Percentiles rank a stretch among this genome's conserved stretches.
These are phyloP conservation scores for Tylopilus plumbeoviolaceoides DNA, from an alignment of 768 basidiomycete genomes.

Conservation along the genomic window DNA sequence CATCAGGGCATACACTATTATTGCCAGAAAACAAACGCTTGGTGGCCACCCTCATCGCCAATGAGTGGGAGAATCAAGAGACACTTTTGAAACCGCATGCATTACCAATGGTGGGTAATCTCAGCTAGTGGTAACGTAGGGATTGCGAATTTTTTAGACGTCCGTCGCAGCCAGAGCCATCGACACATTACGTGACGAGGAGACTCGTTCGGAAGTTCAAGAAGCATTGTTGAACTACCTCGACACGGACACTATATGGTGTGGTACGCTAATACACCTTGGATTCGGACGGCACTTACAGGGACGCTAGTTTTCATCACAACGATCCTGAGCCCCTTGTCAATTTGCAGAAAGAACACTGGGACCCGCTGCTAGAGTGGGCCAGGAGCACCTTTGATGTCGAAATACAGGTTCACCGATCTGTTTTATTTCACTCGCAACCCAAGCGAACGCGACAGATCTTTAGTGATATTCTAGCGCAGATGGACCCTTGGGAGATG, in stretches of 20 bases:
- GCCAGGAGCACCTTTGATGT: slow-evolving; percentile 60
- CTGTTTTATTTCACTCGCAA: slow-evolving; percentile 69
- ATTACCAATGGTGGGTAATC: slow-evolving; percentile 71
- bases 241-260: slow-evolving; percentile 96
- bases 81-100: slow-evolving; percentile 84
- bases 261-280: slow-evolving; percentile 46
- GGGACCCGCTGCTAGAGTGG: slow-evolving; percentile 88
- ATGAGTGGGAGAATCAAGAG: slow-evolving; percentile 96
- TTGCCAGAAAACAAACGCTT: slow-evolving; percentile 68
- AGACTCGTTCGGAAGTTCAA: slow-evolving; percentile 57
- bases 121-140: neutral
- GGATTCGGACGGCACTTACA: slow-evolving; percentile 1
- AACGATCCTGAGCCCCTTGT: slow-evolving; percentile 73
- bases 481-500: slow-evolving; percentile 80
- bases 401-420: slow-evolving; percentile 64
- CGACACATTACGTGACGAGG: slow-evolving; percentile 63
- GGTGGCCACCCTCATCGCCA: slow-evolving; percentile 80
- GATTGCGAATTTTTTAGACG: slow-evolving; percentile 51
- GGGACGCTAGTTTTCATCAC: slow-evolving; percentile 66
- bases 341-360: slow-evolving; percentile 73
- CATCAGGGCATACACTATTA: slow-evolving; percentile 69
- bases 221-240: slow-evolving; percentile 75
- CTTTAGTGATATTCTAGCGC: slow-evolving; percentile 52
- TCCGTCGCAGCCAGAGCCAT: slow-evolving; percentile 87
- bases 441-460: slow-evolving; percentile 61